Conservation (phyloP, 2,329 filamentous ascomycete species). For the Akanthomyces uredinophilus region DNA sequence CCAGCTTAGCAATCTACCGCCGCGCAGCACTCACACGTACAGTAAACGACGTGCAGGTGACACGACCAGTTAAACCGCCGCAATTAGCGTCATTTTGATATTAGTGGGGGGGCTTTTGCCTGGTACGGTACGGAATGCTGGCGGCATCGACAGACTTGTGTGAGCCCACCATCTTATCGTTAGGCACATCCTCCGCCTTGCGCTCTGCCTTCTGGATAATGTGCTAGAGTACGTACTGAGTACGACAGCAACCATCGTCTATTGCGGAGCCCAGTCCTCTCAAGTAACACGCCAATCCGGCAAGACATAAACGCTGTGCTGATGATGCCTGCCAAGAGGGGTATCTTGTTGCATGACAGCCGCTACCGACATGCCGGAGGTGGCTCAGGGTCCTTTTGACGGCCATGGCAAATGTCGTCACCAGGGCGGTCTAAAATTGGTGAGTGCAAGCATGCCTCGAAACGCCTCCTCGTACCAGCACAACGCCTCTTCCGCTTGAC, state of each 20-base stretch:
- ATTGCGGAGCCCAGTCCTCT: slow-evolving; percentile 1
- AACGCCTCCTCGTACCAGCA: not conserved
- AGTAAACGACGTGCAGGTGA: slow-evolving; percentile 7
- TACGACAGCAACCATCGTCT: not conserved
- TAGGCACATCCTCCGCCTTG: slow-evolving; percentile 7
- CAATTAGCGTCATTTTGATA: not conserved
- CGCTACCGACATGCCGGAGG: not conserved
- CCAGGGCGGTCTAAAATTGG: slow-evolving; percentile 3
- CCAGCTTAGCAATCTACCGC: not conserved
- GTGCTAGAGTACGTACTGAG: not conserved
- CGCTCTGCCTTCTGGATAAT: slow-evolving; percentile 2
- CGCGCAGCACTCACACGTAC: not conserved
- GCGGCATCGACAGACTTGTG: not conserved
- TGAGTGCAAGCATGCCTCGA: not conserved
- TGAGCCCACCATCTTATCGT: slow-evolving; percentile 1
- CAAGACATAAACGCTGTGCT: not conserved
- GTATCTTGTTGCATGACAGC: not conserved
- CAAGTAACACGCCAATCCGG: not conserved
- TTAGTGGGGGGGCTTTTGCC: not conserved
- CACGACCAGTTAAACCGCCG: not conserved
- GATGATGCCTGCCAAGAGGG: not conserved
- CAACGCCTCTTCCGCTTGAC: slow-evolving; percentile 3
- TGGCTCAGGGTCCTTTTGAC: not conserved
- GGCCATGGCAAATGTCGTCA: slow-evolving; percentile 1
- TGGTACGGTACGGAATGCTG: not conserved